Evolutionary conservation across 768 basidiomycete species (phyloP).

Genomic region (Aureoboletus auriporus): DNA sequence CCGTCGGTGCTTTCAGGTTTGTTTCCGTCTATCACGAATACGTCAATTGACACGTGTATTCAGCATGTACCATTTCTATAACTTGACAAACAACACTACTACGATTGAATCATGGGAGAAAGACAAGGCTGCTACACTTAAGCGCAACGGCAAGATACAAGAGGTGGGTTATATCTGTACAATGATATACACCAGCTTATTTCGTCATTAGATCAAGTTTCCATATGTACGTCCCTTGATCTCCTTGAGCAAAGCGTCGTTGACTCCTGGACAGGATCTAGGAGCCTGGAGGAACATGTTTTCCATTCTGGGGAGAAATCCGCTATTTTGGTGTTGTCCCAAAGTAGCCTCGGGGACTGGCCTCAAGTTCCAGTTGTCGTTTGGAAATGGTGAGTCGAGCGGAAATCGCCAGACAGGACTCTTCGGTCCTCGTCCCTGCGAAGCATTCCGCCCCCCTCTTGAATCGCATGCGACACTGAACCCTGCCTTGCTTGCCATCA

Average conservation of each 20-base stretch:
- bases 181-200: slow-evolving; percentile 1
- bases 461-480: slow-evolving; percentile 2
- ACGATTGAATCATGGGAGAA: slow-evolving; percentile 99
- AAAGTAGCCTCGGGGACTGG: slow-evolving; percentile 64
- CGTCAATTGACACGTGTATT: slow-evolving; percentile 9
- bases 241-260: background rate
- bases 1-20: slow-evolving; percentile 90
- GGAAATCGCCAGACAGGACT: slow-evolving; percentile 6
- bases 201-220: slow-evolving; percentile 64
- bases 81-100: slow-evolving; percentile 75
- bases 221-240: slow-evolving; percentile 66
- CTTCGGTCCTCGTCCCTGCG: slow-evolving; percentile 2
- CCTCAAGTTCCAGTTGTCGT: slow-evolving; percentile 68
- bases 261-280: slow-evolving; percentile 56
- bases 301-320: slow-evolving; percentile 72
- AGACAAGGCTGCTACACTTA: slow-evolving; percentile 85
- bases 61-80: slow-evolving; percentile 85
- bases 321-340: slow-evolving; percentile 85
- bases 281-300: slow-evolving; percentile 69
- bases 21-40: background rate
- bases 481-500: slow-evolving; percentile 7
- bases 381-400: slow-evolving; percentile 72
- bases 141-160: slow-evolving; percentile 78
- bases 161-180: slow-evolving; percentile 44
- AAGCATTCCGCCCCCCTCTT: slow-evolving; percentile 1